Percentiles rank a stretch among this genome's conserved stretches.
Conservation (phyloP, 164 flowering plant genomes). For the Kingdonia uniflora region DNA sequence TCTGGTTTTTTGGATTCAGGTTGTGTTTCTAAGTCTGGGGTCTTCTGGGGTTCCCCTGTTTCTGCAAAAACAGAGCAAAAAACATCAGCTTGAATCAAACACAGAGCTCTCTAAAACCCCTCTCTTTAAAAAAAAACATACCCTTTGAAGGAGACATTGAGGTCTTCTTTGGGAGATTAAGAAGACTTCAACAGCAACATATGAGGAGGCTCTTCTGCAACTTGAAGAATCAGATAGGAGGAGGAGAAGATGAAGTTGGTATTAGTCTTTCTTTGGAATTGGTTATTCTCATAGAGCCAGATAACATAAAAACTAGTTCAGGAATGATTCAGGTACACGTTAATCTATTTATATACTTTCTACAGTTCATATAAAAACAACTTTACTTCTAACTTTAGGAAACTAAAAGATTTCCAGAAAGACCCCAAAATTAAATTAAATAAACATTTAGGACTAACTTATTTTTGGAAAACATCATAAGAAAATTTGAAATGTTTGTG, state of each 20-base stretch:
- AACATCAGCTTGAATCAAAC: not conserved
- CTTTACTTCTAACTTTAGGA: not conserved
- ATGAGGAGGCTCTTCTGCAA: no score
- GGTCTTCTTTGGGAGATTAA: no score
- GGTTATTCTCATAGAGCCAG: conserved; percentile 22
- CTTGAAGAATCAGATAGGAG: not conserved
- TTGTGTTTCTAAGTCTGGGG: conserved; percentile 13
- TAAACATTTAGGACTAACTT: not conserved
- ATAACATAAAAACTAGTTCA: conserved; percentile 8
- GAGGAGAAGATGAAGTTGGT: conserved; percentile 9
- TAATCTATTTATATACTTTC: conserved; percentile 21
- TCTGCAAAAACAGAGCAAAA: not conserved
- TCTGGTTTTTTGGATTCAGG: conserved; percentile 3
- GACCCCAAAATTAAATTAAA: not conserved
- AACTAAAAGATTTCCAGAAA: not conserved
- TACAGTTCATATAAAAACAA: not conserved
- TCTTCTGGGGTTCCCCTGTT: conserved; percentile 8
- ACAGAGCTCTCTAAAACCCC: no score
- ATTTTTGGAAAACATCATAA: no score
- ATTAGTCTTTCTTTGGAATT: conserved; percentile 14
- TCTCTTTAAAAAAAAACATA: not conserved
- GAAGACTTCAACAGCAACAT: no score
- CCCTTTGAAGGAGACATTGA: not conserved
- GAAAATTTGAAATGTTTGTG: no score
- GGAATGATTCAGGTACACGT: conserved; percentile 11